Percentiles rank a stretch among this genome's conserved stretches.
phyloP scores from a whole-genome alignment of 148 eudicot species.

The Rhododendron molle region DNA sequence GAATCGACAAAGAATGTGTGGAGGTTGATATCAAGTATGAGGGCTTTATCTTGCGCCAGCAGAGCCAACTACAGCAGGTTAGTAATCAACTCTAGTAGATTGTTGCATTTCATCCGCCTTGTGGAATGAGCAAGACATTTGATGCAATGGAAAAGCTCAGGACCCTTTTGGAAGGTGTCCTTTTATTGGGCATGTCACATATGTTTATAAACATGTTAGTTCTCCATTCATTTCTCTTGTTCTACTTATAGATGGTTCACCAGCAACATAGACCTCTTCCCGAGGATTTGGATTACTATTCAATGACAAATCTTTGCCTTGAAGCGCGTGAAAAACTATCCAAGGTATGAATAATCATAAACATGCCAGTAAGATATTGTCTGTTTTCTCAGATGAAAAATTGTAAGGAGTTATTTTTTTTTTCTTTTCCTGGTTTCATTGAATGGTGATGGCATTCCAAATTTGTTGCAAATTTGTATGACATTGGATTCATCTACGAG shows the following conservation, averaged over 20 bases:
- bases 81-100: background rate
- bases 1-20: conserved; percentile 84
- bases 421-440: background rate
- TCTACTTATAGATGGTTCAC: conserved; percentile 70
- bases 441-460: background rate
- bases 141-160: background rate
- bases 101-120: background rate
- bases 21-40: conserved; percentile 96
- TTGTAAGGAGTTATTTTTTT: background rate
- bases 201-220: background rate
- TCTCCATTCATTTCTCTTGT: conserved; percentile 6
- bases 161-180: background rate
- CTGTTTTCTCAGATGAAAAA: background rate
- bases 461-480: background rate
- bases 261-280: conserved; percentile 84
- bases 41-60: conserved; percentile 90
- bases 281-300: conserved; percentile 72
- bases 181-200: background rate
- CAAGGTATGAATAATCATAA: conserved; percentile 47
- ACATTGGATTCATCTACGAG: background rate
- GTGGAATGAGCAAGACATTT: background rate
- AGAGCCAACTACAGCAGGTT: conserved; percentile 85
- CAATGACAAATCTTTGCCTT: conserved; percentile 76
- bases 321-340: conserved; percentile 96
- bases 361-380: background rate